These are phyloP conservation scores for Aquilaria agallochum DNA, from an alignment of 441 rosid genomes.

Conservation along the genomic window DNA sequence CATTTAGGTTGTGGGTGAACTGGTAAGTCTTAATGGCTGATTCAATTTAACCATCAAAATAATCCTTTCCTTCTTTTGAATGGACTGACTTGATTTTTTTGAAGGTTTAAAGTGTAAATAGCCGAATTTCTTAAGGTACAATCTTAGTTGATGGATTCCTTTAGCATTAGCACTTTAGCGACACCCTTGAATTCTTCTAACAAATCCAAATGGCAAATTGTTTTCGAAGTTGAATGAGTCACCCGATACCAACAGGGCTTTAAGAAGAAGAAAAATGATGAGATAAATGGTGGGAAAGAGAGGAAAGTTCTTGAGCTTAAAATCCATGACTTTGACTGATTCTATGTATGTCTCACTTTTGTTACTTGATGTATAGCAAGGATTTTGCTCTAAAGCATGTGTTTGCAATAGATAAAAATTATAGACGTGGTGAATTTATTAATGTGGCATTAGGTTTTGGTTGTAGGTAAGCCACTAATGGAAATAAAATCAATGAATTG, in stretches of 20 bases:
- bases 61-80: background rate
- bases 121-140: background rate
- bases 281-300: background rate
- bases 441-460: no score
- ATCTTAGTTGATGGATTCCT: slow-evolving; percentile 7
- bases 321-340: background rate
- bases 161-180: slow-evolving; percentile 10
- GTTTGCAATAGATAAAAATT: no score
- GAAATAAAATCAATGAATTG: no score
- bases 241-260: background rate
- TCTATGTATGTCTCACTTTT: no score
- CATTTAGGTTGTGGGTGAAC: slow-evolving; percentile 9
- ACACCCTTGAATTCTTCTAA: slow-evolving; percentile 2
- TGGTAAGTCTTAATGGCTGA: slow-evolving; percentile 21
- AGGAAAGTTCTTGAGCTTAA: background rate
- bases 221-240: background rate
- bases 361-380: no score
- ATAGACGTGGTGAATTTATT: no score
- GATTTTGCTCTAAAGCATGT: no score
- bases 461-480: no score
- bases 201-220: slow-evolving; percentile 6
- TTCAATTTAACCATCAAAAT: slow-evolving; percentile 13
- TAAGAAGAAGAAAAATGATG: background rate
- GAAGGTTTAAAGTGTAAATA: background rate
- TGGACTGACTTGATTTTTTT: background rate